Evolutionary conservation across 2,329 filamentous ascomycete genomes (phyloP).

Genomic region (Xylaria sp.): DNA sequence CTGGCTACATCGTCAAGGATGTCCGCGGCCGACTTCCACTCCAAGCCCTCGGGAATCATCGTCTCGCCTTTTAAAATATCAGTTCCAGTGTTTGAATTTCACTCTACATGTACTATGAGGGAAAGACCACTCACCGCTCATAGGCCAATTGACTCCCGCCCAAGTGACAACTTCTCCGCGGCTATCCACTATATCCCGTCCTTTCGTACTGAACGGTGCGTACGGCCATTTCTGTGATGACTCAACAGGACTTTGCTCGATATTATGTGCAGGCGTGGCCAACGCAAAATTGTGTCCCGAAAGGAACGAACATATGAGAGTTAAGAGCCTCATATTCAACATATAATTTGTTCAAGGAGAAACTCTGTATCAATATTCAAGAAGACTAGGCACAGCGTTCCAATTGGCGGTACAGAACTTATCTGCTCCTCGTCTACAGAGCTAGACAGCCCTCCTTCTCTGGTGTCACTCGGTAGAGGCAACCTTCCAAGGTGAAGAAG

Average conservation of each 20-base stretch:
- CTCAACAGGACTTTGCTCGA: constrained; percentile 26
- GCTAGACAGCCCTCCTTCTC: background rate
- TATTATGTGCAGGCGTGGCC: constrained; percentile 33
- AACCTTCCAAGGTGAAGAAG: constrained; percentile 5
- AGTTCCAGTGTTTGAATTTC: background rate
- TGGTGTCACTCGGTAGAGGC: background rate
- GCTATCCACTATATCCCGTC: constrained; percentile 53
- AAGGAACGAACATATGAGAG: constrained; percentile 34
- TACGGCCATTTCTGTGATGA: constrained; percentile 50
- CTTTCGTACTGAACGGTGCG: constrained; percentile 53
- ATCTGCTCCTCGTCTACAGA: constrained; percentile 17
- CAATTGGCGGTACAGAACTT: constrained; percentile 9
- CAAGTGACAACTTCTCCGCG: constrained; percentile 52
- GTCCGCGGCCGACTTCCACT: constrained; percentile 61
- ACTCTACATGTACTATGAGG: background rate
- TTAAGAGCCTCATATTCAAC: constrained; percentile 38
- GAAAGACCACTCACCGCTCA: constrained; percentile 47
- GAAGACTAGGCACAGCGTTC: no score
- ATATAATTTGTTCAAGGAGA: no score
- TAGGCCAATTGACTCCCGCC: constrained; percentile 54
- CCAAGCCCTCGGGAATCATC: constrained; percentile 67
- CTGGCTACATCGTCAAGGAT: constrained; percentile 62
- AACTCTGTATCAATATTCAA: background rate
- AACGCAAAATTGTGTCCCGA: constrained; percentile 37
- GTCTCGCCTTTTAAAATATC: constrained; percentile 54